These are phyloP conservation scores for Camelina sativa DNA, from an alignment of 345 rosid species.

Conservation along the genomic window DNA sequence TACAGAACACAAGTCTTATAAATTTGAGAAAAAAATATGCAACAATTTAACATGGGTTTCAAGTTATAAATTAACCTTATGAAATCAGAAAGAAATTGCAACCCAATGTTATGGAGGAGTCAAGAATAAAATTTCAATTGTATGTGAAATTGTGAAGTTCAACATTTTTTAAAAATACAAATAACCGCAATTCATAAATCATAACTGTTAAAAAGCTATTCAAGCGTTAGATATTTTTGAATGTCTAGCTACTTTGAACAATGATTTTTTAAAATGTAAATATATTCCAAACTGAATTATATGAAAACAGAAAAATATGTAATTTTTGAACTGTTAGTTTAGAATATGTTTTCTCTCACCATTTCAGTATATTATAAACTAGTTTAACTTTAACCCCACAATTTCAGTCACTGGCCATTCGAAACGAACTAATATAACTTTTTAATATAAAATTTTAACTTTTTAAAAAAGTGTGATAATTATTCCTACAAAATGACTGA, in stretches of 20 bases:
- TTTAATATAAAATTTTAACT: neutral
- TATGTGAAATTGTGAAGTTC: neutral
- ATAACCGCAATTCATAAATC: neutral
- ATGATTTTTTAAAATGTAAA: neutral
- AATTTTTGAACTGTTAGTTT: neutral
- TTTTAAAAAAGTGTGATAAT: neutral
- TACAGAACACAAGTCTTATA: constrained; percentile 1
- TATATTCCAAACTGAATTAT: neutral
- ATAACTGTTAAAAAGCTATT: neutral
- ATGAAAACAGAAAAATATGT: neutral
- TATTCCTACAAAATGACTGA: neutral
- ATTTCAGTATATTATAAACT: neutral
- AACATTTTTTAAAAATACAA: neutral
- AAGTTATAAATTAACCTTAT: neutral
- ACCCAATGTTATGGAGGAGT: neutral
- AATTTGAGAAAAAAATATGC: neutral
- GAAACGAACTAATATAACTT: neutral
- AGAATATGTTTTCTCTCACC: neutral
- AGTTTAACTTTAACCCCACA: neutral
- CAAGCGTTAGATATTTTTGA: neutral
- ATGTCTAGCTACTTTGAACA: neutral
- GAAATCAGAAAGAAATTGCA: neutral
- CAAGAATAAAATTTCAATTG: neutral
- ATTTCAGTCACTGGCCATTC: neutral
- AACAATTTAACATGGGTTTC: neutral